A percentile compares a stretch with the other conserved stretches of the same genome.
Evolutionary conservation across 1,284 basidiomycete species (phyloP).

Genomic region (Rhodotorula glutinis): DNA sequence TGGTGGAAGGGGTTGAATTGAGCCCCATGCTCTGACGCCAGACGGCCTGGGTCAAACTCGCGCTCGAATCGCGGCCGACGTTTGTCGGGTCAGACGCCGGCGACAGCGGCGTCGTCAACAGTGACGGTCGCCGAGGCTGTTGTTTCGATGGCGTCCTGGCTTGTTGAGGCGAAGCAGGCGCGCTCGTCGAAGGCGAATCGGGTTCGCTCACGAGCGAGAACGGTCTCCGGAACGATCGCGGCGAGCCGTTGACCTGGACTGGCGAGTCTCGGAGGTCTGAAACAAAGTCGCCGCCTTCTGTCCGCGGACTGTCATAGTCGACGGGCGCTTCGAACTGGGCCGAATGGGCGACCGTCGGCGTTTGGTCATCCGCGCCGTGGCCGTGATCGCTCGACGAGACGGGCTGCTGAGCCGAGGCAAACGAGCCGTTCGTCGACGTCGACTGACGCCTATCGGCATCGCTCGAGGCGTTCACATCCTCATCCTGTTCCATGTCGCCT

Average conservation of each 20-base stretch:
- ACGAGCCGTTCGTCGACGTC: neutral
- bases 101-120: neutral
- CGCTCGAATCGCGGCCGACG: conserved; percentile 8
- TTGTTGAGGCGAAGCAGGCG: neutral
- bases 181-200: conserved; percentile 15
- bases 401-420: neutral
- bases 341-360: no score
- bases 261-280: no score
- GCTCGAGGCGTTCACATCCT: no score
- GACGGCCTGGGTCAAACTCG: conserved; percentile 21
- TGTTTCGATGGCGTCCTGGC: neutral
- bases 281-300: no score
- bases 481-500: no score
- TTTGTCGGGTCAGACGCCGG: conserved; percentile 5
- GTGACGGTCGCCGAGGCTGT: conserved; percentile 2
- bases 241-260: neutral
- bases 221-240: neutral
- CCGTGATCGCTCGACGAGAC: neutral
- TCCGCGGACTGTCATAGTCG: no score
- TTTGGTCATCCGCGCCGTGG: neutral
- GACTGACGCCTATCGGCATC: neutral
- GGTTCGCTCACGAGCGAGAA: conserved; percentile 28
- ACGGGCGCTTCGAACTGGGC: neutral
- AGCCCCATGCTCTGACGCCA: conserved; percentile 23
- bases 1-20: neutral